Conservation (phyloP, 2,329 filamentous ascomycete species). For the Lachnellula hyalina region DNA sequence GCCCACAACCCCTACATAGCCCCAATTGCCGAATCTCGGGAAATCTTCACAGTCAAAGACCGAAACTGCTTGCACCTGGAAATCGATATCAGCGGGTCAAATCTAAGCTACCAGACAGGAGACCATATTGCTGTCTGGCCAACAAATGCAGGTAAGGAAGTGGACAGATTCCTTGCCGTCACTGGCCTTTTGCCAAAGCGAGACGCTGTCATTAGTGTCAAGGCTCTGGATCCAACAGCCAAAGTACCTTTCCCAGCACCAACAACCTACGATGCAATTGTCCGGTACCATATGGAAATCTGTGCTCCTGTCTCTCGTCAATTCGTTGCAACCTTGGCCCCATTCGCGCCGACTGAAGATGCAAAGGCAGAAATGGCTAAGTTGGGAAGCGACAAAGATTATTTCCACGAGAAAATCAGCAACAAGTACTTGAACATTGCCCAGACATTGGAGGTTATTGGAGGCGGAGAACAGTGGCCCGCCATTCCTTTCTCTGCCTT, state of each 20-base stretch:
- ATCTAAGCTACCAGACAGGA: slow-evolving; percentile 89
- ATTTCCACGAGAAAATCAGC: slow-evolving; percentile 82
- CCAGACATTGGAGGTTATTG: slow-evolving; percentile 69
- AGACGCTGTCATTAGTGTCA: slow-evolving; percentile 78
- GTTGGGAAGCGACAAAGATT: slow-evolving; percentile 88
- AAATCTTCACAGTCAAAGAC: slow-evolving; percentile 83
- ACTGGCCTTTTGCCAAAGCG: slow-evolving; percentile 73
- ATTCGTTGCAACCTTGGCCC: slow-evolving; percentile 79
- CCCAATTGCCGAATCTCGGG: slow-evolving; percentile 82
- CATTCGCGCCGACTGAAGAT: slow-evolving; percentile 81
- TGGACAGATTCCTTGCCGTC: slow-evolving; percentile 80
- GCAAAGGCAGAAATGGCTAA: slow-evolving; percentile 84
- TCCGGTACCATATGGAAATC: slow-evolving; percentile 96
- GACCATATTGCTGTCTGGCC: slow-evolving; percentile 98
- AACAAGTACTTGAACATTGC: slow-evolving; percentile 84
- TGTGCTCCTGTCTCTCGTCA: slow-evolving; percentile 94
- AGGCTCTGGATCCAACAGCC: slow-evolving; percentile 87
- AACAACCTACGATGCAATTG: slow-evolving; percentile 89
- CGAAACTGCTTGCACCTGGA: slow-evolving; percentile 97
- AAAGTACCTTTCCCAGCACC: slow-evolving; percentile 97
- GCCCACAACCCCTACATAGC: slow-evolving; percentile 97
- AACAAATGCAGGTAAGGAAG: slow-evolving; percentile 86
- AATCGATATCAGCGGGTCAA: slow-evolving; percentile 83
- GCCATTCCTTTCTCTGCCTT: slow-evolving; percentile 89
- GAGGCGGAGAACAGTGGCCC: slow-evolving; percentile 70